phyloP scores from a whole-genome alignment of 495 filamentous ascomycete genomes.

The Penicillium bialowiezense region DNA sequence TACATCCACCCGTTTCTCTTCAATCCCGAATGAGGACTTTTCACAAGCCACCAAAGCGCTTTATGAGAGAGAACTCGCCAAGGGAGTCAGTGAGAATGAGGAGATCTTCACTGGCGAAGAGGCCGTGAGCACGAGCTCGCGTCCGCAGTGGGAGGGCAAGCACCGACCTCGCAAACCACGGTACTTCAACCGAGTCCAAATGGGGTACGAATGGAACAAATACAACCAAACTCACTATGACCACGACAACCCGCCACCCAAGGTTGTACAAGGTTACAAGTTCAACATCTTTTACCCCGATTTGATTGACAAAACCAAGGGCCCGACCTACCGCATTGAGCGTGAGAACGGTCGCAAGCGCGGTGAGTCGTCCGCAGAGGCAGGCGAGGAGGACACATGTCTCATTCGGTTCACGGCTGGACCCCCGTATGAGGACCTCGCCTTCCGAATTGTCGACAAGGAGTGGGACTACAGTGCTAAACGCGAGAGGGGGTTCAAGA shows the following conservation, averaged over 20 bases:
- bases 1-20: slow-evolving; percentile 69
- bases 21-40: slow-evolving; percentile 77
- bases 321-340: slow-evolving; percentile 92
- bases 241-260: slow-evolving; percentile 95
- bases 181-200: slow-evolving; percentile 97
- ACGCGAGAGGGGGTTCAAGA: slow-evolving; percentile 89
- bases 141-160: slow-evolving; percentile 83
- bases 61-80: slow-evolving; percentile 90
- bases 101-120: slow-evolving; percentile 96
- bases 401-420: slow-evolving; percentile 94
- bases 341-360: slow-evolving; percentile 83
- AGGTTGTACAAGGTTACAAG: slow-evolving; percentile 98
- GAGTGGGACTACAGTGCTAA: slow-evolving; percentile 99
- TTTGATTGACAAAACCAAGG: slow-evolving; percentile 92
- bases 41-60: slow-evolving; percentile 87
- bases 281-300: slow-evolving; percentile 99
- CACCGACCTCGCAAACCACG: slow-evolving; percentile 90
- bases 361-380: slow-evolving; percentile 88
- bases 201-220: slow-evolving; percentile 99
- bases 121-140: slow-evolving; percentile 60
- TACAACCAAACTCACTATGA: slow-evolving; percentile 99
- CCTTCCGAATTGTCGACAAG: slow-evolving; percentile 96
- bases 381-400: slow-evolving; percentile 98
- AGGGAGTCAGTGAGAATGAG: slow-evolving; percentile 88
- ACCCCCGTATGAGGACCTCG: slow-evolving; percentile 94